Evolutionary conservation across 1,284 basidiomycete species (phyloP), one percentile per base, ranked within the genome.

Genomic region (Coniferiporia sulphurascens): DNA sequence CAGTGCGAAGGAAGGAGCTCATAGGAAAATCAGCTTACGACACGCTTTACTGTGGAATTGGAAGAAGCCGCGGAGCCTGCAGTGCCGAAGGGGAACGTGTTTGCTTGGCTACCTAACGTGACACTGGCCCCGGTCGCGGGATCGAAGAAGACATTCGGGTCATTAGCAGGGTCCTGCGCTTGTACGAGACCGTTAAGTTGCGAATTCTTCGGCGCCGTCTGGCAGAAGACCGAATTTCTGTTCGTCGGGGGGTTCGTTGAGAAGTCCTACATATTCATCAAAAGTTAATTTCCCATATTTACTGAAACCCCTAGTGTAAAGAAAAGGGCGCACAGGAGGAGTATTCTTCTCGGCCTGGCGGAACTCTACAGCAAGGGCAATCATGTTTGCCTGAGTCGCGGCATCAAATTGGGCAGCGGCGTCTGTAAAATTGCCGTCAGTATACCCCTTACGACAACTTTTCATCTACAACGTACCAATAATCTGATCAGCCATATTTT

Each of bases 321-420:
- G 2, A 46, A 35, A 58, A 52, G n/a, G n/a, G 48, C 74, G 52
- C 64, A 81, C 80, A 32, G 81, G 82, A 67, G 82, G 81, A 1
- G 82, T 84, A 69, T 85, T 85, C 75, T 84, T 85, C 74, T 85
- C 83, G 0, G 70, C 75, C 65, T 83, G 79, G 52, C 83, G 78
- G 68, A 83, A 84, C 64, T 80, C 76, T 12, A 76, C 67, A 12
- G 83, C 84, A 56, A 84, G 71, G 4, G 73, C 71, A 64, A 86
- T 75, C 81, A 84, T 82, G 60, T 74, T 78, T 3, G 70, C 69
- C 64, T 79, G 76, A 1, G 80, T 83, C 13, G 76, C 70, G 34
- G 68, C 74, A 67, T 83, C 78, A 60, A 83, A 82, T 63, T 82
- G 79, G 62, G 72, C 72, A 63, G 78, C 78, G 7, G 78, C 78